These are phyloP conservation scores for Cladosporium sp. DNA, from an alignment of 2,329 filamentous ascomycete genomes.

Conservation along the genomic window DNA sequence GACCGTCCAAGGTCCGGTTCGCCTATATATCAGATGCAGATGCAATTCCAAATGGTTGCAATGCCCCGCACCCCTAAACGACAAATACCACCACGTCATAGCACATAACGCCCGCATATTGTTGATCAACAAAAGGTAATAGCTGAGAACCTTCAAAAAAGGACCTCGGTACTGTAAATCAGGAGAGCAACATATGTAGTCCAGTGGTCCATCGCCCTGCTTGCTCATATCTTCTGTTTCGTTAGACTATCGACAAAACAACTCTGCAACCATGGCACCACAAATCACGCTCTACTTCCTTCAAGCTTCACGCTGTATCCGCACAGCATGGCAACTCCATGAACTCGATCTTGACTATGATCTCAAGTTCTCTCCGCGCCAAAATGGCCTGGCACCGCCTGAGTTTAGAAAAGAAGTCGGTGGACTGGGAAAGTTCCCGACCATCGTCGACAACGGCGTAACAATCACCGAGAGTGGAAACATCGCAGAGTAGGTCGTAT, in stretches of 20 bases:
- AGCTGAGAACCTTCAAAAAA: not conserved
- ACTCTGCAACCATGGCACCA: constrained; percentile 7
- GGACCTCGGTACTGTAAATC: not conserved
- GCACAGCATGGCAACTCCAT: constrained; percentile 51
- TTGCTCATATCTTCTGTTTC: not conserved
- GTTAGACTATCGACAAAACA: not conserved
- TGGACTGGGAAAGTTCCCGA: constrained; percentile 51
- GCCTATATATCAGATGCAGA: not conserved
- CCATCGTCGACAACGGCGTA: constrained; percentile 46
- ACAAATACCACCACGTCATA: not conserved
- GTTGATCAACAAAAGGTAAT: not conserved
- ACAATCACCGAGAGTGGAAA: constrained; percentile 49
- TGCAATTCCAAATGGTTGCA: not conserved
- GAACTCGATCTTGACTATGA: constrained; percentile 48
- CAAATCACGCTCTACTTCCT: constrained; percentile 51
- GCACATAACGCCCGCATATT: not conserved
- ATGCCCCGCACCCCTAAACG: not conserved
- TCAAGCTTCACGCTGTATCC: constrained; percentile 49
- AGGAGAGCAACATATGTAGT: not conserved
- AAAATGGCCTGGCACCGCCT: constrained; percentile 44
- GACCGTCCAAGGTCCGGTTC: not conserved
- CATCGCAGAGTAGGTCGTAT: constrained; percentile 46
- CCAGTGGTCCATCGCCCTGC: not conserved
- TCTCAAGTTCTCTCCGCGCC: constrained; percentile 44
- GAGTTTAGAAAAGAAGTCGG: constrained; percentile 47